Base-by-base conservation (phyloP, 495 filamentous ascomycete species). In the Lentithecium fluviatile region DNA sequence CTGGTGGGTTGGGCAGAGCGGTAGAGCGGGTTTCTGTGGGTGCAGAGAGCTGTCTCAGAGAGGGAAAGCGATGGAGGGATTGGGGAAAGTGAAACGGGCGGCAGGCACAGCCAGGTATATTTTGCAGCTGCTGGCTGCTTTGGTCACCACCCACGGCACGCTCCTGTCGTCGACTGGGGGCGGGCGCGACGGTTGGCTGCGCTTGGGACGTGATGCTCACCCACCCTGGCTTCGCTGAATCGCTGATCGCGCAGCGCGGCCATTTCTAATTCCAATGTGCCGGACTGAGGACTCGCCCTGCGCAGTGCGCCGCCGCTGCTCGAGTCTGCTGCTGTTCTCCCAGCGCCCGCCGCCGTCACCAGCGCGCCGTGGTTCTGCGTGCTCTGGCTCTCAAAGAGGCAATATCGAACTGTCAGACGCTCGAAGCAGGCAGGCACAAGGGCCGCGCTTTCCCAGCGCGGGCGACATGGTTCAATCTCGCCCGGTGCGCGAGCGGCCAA, bases 11-110 rank as follows among this genome's bases (percentile, higher is more conserved):
- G 50, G 46, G 58, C 50, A 49, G 58, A n/a, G n/a, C n/a, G n/a
- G n/a, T n/a, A n/a, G n/a, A n/a, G n/a, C 29, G 29, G 29, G 29
- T 32, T n/a, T n/a, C n/a, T n/a, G n/a, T n/a, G 23, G 23, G 50
- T 58, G 60, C 26, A 47, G 45, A 52, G n/a, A 48, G 62, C 59
- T 58, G 64, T 59, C 64, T 63, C 58, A 68, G 60, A 64, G 65
- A 61, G 60, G 65, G 56, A 67, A 67, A 67, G 64, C 48, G 64
- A 67, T n/a, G 52, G 64, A 63, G 58, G 37, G 53, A 54, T 66
- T 58, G 34, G 54, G 64, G 50, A 62, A 62, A 62, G 64, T 62
- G 64, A 62, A 67, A 62, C 58, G 64, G 59, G 58, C 49, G 64
- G 48, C 47, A 52, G 49, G 58, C 57, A 62, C 47, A 52, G 49